Conservation (phyloP, 2,329 filamentous ascomycete genomes). For the Aspergillus sp. region DNA sequence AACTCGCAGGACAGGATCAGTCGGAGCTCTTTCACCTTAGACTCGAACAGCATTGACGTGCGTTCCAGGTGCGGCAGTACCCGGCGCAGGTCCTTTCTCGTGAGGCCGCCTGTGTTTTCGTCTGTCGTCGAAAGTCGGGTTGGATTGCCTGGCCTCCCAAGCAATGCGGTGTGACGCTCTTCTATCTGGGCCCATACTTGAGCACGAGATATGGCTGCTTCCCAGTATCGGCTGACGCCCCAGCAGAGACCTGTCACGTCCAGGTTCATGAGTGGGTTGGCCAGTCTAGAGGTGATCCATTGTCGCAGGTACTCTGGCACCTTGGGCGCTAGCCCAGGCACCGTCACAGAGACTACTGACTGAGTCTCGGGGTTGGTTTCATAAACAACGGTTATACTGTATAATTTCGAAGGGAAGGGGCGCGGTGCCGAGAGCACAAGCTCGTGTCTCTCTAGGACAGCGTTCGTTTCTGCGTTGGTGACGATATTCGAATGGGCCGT, state of each 20-base stretch:
- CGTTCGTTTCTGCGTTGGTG: constrained; percentile 15
- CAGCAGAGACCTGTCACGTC: constrained; percentile 42
- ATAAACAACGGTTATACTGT: constrained; percentile 33
- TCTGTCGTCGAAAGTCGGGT: background rate
- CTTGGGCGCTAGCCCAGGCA: constrained; percentile 20
- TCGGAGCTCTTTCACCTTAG: constrained; percentile 11
- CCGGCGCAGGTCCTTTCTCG: constrained; percentile 22
- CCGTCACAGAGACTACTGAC: constrained; percentile 30
- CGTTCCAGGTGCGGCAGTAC: constrained; percentile 37
- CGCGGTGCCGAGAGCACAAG: constrained; percentile 34
- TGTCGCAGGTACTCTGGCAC: constrained; percentile 28
- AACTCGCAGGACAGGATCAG: constrained; percentile 35
- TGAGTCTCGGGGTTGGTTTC: constrained; percentile 35
- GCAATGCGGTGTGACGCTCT: constrained; percentile 18
- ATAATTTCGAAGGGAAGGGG: constrained; percentile 34
- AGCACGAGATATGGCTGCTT: constrained; percentile 36
- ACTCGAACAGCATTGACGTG: constrained; percentile 32
- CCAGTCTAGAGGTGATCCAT: constrained; percentile 36
- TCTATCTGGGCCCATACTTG: constrained; percentile 36
- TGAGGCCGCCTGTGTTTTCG: constrained; percentile 14
- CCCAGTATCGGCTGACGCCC: constrained; percentile 43
- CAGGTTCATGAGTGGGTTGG: constrained; percentile 32
- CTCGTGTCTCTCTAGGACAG: constrained; percentile 32
- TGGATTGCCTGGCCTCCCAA: constrained; percentile 4
- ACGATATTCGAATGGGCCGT: constrained; percentile 26